Percentiles rank a stretch among this genome's conserved stretches.
These are phyloP conservation scores for Fimicolochytrium jonesii DNA, from an alignment of 192 early-diverging fungal species.

Conservation along the genomic window DNA sequence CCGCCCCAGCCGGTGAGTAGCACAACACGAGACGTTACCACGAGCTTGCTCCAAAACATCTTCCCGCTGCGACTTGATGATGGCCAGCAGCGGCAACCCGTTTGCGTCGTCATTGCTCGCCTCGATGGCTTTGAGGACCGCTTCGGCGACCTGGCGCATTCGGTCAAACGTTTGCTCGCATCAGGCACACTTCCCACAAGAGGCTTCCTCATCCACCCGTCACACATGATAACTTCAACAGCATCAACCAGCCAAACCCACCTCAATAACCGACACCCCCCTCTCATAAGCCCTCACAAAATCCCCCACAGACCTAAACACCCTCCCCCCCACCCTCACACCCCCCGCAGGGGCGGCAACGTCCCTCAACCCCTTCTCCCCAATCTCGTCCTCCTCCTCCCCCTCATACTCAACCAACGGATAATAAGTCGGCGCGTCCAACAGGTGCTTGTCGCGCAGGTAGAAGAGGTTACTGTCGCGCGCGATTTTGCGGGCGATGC, in stretches of 20 bases:
- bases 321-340: neutral
- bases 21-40: neutral
- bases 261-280: too few relatives aligned
- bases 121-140: conserved; percentile 22
- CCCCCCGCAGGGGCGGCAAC: neutral
- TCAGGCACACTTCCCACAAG: neutral
- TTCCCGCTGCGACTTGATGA: conserved; percentile 13
- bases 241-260: too few relatives aligned
- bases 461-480: conserved; percentile 19
- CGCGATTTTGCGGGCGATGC: conserved; percentile 15
- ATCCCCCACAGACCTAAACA: conserved; percentile 14
- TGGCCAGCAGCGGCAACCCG: neutral
- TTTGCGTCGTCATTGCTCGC: neutral
- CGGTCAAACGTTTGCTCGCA: neutral
- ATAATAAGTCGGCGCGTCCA: conserved; percentile 10
- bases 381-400: neutral
- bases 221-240: too few relatives aligned
- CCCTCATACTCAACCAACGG: conserved; percentile 3
- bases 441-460: neutral
- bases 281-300: too few relatives aligned
- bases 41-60: conserved; percentile 18
- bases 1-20: too few relatives aligned
- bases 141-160: conserved; percentile 30
- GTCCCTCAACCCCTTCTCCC: too few relatives aligned
- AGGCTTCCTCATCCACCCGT: neutral